A percentile compares a stretch with the other conserved stretches of the same genome.
phyloP scores from a whole-genome alignment of 176 grass and related monocot species.

The Leersia perrieri region DNA sequence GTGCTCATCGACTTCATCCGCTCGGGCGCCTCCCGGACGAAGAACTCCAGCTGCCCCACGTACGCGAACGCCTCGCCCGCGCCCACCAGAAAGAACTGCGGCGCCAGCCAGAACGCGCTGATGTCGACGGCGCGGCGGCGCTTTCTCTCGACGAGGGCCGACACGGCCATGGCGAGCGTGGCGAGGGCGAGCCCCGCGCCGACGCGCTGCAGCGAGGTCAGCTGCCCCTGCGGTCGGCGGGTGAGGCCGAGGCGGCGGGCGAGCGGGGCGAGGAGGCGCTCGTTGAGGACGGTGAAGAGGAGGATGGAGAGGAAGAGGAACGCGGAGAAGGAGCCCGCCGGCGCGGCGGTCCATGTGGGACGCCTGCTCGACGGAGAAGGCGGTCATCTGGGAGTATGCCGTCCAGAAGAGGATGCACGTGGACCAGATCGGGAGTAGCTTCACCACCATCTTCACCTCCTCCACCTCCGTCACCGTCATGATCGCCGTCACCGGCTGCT shows the following conservation, averaged over 20 bases:
- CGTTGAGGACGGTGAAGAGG: slow-evolving; percentile 67
- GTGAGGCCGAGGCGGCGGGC: slow-evolving; percentile 31
- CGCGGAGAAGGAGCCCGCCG: slow-evolving; percentile 46
- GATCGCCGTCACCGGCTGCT: slow-evolving; percentile 13
- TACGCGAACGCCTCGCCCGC: slow-evolving; percentile 74
- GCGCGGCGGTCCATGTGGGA: slow-evolving; percentile 50
- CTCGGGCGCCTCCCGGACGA: slow-evolving; percentile 58
- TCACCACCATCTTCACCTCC: slow-evolving; percentile 56
- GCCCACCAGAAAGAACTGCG: slow-evolving; percentile 63
- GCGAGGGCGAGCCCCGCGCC: slow-evolving; percentile 47
- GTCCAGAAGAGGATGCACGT: slow-evolving; percentile 73
- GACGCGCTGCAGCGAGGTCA: slow-evolving; percentile 55
- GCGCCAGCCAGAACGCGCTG: slow-evolving; percentile 59
- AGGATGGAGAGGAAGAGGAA: slow-evolving; percentile 69
- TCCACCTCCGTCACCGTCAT: slow-evolving; percentile 55
- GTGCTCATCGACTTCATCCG: slow-evolving; percentile 79
- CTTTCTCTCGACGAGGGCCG: slow-evolving; percentile 44
- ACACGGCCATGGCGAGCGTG: slow-evolving; percentile 48
- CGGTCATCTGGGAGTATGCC: slow-evolving; percentile 64
- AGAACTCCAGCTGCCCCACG: slow-evolving; percentile 74
- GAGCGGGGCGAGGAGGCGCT: slow-evolving; percentile 58
- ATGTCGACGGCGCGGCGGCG: slow-evolving; percentile 11
- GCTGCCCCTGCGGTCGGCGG: slow-evolving; percentile 33
- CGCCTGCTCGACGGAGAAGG: slow-evolving; percentile 61
- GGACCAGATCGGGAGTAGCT: slow-evolving; percentile 59